A percentile compares a stretch with the other conserved stretches of the same genome.
Evolutionary conservation across 2,329 filamentous ascomycete genomes (phyloP).

Genomic region (Chrysoporthe puriensis): DNA sequence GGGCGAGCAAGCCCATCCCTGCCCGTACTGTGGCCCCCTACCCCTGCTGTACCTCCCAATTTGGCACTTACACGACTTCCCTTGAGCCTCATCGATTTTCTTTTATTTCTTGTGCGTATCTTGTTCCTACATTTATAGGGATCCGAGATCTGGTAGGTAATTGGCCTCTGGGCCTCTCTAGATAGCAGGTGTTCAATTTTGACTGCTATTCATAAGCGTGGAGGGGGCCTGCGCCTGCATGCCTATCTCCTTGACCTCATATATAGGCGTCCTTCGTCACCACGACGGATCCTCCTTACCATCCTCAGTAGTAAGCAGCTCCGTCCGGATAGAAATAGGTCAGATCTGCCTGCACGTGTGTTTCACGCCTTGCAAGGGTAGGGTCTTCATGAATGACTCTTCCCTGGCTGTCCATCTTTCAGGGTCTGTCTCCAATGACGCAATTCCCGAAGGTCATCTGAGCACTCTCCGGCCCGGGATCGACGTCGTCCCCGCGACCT

Average conservation of each 20-base stretch:
- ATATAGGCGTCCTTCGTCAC: too few relatives aligned
- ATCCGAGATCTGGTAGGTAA: background rate
- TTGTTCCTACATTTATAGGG: background rate
- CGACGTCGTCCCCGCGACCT: slow-evolving; percentile 5
- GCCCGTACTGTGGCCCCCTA: background rate
- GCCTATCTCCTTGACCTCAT: too few relatives aligned
- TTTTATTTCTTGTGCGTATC: background rate
- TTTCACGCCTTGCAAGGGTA: background rate
- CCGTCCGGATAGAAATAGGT: background rate
- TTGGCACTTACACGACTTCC: slow-evolving; percentile 5
- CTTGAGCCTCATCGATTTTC: slow-evolving; percentile 5
- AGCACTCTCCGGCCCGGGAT: slow-evolving; percentile 1
- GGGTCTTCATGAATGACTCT: background rate
- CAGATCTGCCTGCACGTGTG: background rate
- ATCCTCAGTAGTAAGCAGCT: background rate
- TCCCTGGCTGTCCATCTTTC: background rate
- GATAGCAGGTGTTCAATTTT: too few relatives aligned
- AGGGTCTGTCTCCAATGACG: slow-evolving; percentile 13
- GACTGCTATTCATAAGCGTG: too few relatives aligned
- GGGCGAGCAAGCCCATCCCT: background rate
- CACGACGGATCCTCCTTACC: background rate
- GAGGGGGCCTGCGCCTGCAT: too few relatives aligned
- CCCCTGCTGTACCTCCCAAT: slow-evolving; percentile 1
- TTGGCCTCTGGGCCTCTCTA: too few relatives aligned
- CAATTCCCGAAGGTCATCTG: slow-evolving; percentile 6